These are phyloP conservation scores for Extremus antarcticus DNA, from an alignment of 495 filamentous ascomycete genomes.

Conservation along the genomic window DNA sequence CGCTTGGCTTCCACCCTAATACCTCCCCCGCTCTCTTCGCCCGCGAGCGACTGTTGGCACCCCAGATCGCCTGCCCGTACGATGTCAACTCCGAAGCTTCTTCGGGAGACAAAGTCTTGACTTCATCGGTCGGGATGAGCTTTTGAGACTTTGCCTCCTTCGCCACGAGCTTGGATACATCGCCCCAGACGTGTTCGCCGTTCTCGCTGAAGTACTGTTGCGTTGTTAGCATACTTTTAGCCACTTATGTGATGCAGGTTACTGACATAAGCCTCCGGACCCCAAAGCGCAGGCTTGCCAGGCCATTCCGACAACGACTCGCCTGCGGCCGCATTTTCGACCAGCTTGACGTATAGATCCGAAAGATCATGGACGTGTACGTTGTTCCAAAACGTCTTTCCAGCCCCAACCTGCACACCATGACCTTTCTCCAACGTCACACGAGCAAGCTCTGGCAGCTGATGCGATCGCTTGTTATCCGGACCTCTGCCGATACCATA, in stretches of 20 bases:
- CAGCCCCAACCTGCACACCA: conserved; percentile 52
- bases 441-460: conserved; percentile 49
- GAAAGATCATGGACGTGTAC: conserved; percentile 65
- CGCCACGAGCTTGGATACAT: conserved; percentile 51
- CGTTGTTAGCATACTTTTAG: no score
- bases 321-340: conserved; percentile 50
- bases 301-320: conserved; percentile 56
- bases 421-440: conserved; percentile 49
- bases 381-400: conserved; percentile 60
- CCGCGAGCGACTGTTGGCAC: conserved; percentile 47
- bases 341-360: conserved; percentile 51
- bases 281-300: conserved; percentile 56
- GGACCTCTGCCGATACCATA: conserved; percentile 65
- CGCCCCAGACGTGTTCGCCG: conserved; percentile 60
- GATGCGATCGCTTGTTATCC: conserved; percentile 54
- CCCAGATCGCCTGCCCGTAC: conserved; percentile 31
- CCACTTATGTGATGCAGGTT: not conserved
- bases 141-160: conserved; percentile 52
- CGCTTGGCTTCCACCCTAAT: conserved; percentile 49
- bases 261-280: conserved; percentile 48
- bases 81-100: conserved; percentile 24
- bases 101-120: conserved; percentile 26
- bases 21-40: conserved; percentile 47
- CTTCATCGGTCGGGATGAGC: conserved; percentile 47
- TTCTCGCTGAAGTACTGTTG: conserved; percentile 62